Base-by-base conservation (phyloP, 176 grass and related monocot species). In the Rhynchospora pubera region DNA sequence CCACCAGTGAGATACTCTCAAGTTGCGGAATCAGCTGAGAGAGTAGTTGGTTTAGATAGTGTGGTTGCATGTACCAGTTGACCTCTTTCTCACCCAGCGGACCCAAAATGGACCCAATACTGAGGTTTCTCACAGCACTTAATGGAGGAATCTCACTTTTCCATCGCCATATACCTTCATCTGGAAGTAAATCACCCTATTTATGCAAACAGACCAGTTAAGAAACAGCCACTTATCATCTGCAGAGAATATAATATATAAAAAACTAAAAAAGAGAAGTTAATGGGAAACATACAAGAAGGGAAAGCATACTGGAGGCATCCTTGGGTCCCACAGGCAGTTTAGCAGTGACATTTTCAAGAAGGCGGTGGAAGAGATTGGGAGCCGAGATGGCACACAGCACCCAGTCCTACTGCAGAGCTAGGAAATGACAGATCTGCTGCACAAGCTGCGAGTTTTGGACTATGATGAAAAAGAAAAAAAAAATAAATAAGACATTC, bases 151-250 rank as follows among this genome's bases (percentile, higher is more conserved):
- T 86, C 83, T 94, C 89, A 39, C 85, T 87, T 90, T 87, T 93
- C 95, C 95, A 98, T 79, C 79, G 79, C 95, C 95, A 98, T 85
- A 98, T 87, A 83, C 87, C 90, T 93, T 98, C 92, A 39, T 94
- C 92, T 58, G 90, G 95, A 77, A 98, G 92, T 53, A 98, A 89
- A 89, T 98, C 88, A 83, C 90, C 95, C 95, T 97, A 79, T 85
- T 65, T 57, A 59, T 68, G 59, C 81, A 93, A 42, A 89, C 15
- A 85, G 88, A 68, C 46, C 52, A 79, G 48, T 89, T 77, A 44
- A 84, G 81, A 57, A 86, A 57, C 50, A 81, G 45, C 63, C 75
- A 8, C 30, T 42, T 32, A 78, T 24, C 78, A 79, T 74, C 45
- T 59, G 16, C n/a, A n/a, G n/a, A 55, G 28, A 86, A 24, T 48